Base-by-base conservation (phyloP, 768 basidiomycete genomes). In the Brasilioporus rufonigricans region DNA sequence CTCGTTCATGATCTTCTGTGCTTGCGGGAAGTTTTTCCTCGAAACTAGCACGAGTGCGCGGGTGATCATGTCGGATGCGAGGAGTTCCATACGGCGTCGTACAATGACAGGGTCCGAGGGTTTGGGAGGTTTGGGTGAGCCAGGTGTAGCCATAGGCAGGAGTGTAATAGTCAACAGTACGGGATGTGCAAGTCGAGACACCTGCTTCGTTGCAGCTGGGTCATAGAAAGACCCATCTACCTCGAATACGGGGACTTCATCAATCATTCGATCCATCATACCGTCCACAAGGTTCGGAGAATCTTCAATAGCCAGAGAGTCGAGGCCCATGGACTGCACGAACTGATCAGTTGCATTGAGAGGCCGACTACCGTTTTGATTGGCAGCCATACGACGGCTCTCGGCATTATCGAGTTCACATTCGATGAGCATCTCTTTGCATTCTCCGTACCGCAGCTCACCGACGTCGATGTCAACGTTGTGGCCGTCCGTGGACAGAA, bases 61-160 rank as follows among this genome's bases (percentile, higher is more conserved):
- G 2, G 94, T 94, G 68, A 98, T 93, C 93, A 98, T 98, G 72
- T 98, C 97, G 26, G 89, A 90, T 24, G 93, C 91, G 36, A 98
- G 82, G 5, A 99, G 82, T 76, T 99, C 97, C 93, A 98, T 97
- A 23, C 96, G 77, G 36, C 97, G 80, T 26, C 97, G 85, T 26
- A 96, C 90, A 62, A 99, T 94, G 48, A 89, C 84, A 1, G 93
- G 87, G 65, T 96, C 92, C 0, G 91, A 91, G 29, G 81, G 76
- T 45, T 65, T 68, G 2, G 77, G 74, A 13, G 53, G 52, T 26
- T 61, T 71, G 47, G 73, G 73, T 58, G 76, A 73, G 31, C 59
- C 64, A 43, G 59, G 61, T 23, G 58, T 57, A 9, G 68, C 53
- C 45, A 73, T 68, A 1, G 94, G 95, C 12, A 94, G 75, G 46